Base-by-base conservation (phyloP, 441 rosid species). In the Bocquillonia castaneifolia region DNA sequence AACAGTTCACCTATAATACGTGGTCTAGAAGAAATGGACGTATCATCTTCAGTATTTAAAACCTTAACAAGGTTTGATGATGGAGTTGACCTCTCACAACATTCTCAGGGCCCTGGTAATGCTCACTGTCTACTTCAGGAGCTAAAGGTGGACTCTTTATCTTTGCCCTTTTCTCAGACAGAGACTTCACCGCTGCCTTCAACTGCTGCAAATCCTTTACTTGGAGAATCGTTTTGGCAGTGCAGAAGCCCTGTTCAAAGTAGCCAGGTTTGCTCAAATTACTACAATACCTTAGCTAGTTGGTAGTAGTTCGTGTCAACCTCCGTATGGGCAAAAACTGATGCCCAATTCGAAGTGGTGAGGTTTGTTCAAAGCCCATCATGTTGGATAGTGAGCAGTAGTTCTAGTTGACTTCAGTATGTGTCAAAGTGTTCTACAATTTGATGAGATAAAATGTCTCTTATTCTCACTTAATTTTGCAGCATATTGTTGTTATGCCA, bases 171-270 rank as follows among this genome's bases (percentile, higher is more conserved):
- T 67, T 73, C 88, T 72, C 79, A 81, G 23, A 66, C 76, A 26
- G 92, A 79, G 64, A 72, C 76, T 58, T 52, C 80, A 66, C 81
- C 88, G 0, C 81, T 84, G 0, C 71, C 89, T 66, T 78, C 86
- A 39, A 73, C 75, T 58, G 78, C 74, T 63, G 81, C 81, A 65
- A 80, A 77, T 63, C 74, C 73, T 60, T 56, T 78, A 68, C 70
- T 68, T 7, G 87, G 87, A 72, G 88, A 86, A 67, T 78, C 91
- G 45, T 80, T 83, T 68, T 90, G 92, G 93, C 95, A 88, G 67
- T 74, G 80, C 74, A 90, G 76, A 80, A 88, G 85, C 66, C 84
- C 91, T 26, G 60, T 45, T 71, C 79, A 67, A 60, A 77, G 70
- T 70, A 76, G 70, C 66, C 84, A 88, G 93, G 91, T 88, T 63